These are phyloP conservation scores for Auriculariales sp. DNA, from an alignment of 768 basidiomycete species.

Conservation along the genomic window DNA sequence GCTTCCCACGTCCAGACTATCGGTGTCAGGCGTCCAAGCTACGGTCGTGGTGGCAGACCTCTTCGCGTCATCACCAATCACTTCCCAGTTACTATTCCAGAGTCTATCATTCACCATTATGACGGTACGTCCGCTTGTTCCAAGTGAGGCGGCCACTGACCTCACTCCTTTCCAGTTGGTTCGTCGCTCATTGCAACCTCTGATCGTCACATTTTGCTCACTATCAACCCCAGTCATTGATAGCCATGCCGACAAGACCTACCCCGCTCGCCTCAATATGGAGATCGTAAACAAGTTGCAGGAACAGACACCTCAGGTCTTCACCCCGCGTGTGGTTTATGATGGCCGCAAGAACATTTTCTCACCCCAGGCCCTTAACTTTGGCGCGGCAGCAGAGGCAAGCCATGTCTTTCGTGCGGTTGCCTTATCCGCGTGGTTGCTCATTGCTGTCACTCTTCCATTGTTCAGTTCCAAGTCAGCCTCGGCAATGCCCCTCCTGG, in stretches of 20 bases:
- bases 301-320: slow-evolving; percentile 38
- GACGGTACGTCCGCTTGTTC: slow-evolving; percentile 37
- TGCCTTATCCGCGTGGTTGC: neutral
- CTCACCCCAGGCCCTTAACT: slow-evolving; percentile 42
- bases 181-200: slow-evolving; percentile 11
- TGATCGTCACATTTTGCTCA: slow-evolving; percentile 7
- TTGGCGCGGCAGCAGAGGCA: slow-evolving; percentile 45
- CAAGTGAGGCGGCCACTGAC: neutral
- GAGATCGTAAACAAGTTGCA: slow-evolving; percentile 55
- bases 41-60: slow-evolving; percentile 38
- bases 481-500: slow-evolving; percentile 27
- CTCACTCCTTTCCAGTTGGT: slow-evolving; percentile 2
- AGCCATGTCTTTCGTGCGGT: slow-evolving; percentile 7
- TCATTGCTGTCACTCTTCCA: neutral
- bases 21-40: slow-evolving; percentile 55
- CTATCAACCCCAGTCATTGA: slow-evolving; percentile 1
- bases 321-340: slow-evolving; percentile 60
- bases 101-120: slow-evolving; percentile 57
- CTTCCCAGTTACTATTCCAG: slow-evolving; percentile 46
- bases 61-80: slow-evolving; percentile 41
- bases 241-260: slow-evolving; percentile 37
- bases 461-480: slow-evolving; percentile 43
- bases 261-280: slow-evolving; percentile 56
- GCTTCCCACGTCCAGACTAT: slow-evolving; percentile 30
- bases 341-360: slow-evolving; percentile 74